phyloP scores from a whole-genome alignment of 2,329 filamentous ascomycete species.

The Xylariaceae sp. region DNA sequence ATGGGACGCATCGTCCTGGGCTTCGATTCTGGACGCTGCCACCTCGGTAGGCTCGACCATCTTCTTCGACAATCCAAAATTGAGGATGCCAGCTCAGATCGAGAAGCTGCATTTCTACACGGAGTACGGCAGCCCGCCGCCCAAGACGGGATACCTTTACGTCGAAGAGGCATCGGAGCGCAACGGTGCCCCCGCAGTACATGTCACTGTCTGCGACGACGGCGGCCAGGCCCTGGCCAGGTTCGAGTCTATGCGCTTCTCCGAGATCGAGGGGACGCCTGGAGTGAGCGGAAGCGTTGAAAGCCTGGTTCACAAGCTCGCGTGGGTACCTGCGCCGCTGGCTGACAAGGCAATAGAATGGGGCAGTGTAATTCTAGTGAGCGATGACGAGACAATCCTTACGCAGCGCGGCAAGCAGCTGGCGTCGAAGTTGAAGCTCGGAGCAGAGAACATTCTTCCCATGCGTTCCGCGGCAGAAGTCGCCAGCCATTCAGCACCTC shows the following conservation, averaged over 20 bases:
- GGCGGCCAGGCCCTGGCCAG: conserved; percentile 25
- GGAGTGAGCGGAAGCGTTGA: conserved; percentile 15
- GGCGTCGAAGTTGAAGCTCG: not conserved
- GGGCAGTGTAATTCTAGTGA: conserved; percentile 22
- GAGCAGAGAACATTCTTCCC: not conserved
- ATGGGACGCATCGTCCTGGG: conserved; percentile 11
- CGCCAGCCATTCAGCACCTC: not conserved
- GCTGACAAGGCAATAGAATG: conserved; percentile 22
- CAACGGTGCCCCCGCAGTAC: conserved; percentile 19
- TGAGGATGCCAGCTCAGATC: conserved; percentile 28
- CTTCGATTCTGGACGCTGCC: conserved; percentile 36
- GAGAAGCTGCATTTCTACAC: conserved; percentile 3
- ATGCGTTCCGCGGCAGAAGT: not conserved
- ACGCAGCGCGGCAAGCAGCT: conserved; percentile 13
- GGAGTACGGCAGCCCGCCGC: conserved; percentile 19
- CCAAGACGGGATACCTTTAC: conserved; percentile 32
- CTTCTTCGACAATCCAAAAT: conserved; percentile 30
- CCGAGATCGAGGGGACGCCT: conserved; percentile 32
- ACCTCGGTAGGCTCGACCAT: conserved; percentile 38
- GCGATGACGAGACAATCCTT: conserved; percentile 14
- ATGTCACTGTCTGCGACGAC: conserved; percentile 21
- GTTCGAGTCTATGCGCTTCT: conserved; percentile 33
- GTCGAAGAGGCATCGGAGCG: conserved; percentile 24
- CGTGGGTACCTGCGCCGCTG: conserved; percentile 32
- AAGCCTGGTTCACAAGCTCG: conserved; percentile 31